These are phyloP conservation scores for Nephelium lappaceum DNA, from an alignment of 345 rosid genomes.

Conservation along the genomic window DNA sequence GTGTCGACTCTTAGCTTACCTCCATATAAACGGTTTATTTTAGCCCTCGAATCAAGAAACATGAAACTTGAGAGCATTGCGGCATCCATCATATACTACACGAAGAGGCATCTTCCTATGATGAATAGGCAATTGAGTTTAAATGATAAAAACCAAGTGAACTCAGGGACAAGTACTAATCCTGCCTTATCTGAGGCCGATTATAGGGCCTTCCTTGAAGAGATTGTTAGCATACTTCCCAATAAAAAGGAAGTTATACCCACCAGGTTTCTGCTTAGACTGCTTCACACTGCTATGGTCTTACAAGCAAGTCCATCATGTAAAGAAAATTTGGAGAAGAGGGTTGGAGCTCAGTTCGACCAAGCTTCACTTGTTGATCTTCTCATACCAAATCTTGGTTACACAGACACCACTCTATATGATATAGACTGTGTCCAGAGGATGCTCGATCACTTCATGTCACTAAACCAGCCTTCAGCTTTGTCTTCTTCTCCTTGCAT, in stretches of 20 bases:
- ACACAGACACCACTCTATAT: conserved; percentile 63
- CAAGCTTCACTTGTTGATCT: conserved; percentile 67
- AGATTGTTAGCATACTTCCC: conserved; percentile 62
- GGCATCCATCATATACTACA: conserved; percentile 56
- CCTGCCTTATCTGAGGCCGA: conserved; percentile 44
- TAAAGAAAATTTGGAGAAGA: conserved; percentile 57
- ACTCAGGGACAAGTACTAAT: conserved; percentile 25
- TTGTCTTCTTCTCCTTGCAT: conserved; percentile 41
- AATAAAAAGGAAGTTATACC: conserved; percentile 57
- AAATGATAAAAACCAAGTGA: conserved; percentile 29
- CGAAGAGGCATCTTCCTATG: conserved; percentile 58
- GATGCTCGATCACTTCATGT: conserved; percentile 67
- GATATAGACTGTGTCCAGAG: conserved; percentile 67
- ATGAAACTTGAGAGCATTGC: conserved; percentile 61
- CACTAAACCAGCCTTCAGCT: conserved; percentile 40
- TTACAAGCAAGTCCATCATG: conserved; percentile 57
- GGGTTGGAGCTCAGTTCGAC: conserved; percentile 58
- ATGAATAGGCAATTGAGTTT: conserved; percentile 52
- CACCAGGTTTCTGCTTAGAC: conserved; percentile 64
- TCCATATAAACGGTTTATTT: conserved; percentile 55
- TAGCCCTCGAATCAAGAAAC: conserved; percentile 47
- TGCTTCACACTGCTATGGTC: conserved; percentile 60
- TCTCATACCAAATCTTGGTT: conserved; percentile 63
- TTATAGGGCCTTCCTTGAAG: conserved; percentile 60
- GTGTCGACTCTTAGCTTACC: conserved; percentile 56